Evolutionary conservation across 2,329 filamentous ascomycete species (phyloP).

Genomic region (Fusarium oxysporum): DNA sequence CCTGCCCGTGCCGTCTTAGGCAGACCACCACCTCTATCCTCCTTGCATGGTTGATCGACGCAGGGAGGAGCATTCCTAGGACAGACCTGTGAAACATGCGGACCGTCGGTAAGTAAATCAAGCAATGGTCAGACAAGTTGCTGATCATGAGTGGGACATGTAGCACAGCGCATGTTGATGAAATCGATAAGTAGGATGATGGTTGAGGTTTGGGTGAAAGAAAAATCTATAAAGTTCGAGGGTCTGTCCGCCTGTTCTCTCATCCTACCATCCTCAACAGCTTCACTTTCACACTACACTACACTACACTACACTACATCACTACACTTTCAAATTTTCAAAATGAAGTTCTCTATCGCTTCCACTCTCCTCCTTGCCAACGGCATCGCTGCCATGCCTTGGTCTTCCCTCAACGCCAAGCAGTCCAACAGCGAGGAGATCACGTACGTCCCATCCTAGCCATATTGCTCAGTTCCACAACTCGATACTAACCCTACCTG

Average conservation of each 20-base stretch:
- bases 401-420: neutral
- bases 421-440: slow-evolving; percentile 21
- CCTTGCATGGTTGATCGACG: neutral
- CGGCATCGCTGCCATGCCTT: slow-evolving; percentile 34
- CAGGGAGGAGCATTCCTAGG: fast-evolving
- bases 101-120: neutral
- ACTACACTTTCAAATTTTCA: neutral
- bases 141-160: too few relatives aligned
- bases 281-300: neutral
- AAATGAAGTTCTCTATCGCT: slow-evolving; percentile 22
- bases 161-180: fast-evolving
- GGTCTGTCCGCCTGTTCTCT: fast-evolving
- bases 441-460: neutral
- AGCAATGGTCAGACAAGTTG: neutral
- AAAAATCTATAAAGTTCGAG: neutral
- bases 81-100: neutral
- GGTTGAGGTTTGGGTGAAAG: too few relatives aligned
- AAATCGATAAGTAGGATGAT: fast-evolving
- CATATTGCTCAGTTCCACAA: fast-evolving
- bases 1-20: neutral
- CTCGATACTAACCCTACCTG: fast-evolving
- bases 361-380: slow-evolving; percentile 7
- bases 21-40: too few relatives aligned
- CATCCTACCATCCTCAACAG: too few relatives aligned
- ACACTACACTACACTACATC: neutral